Conservation (phyloP, 1,284 basidiomycete genomes). For the Earliella scabrosa region DNA sequence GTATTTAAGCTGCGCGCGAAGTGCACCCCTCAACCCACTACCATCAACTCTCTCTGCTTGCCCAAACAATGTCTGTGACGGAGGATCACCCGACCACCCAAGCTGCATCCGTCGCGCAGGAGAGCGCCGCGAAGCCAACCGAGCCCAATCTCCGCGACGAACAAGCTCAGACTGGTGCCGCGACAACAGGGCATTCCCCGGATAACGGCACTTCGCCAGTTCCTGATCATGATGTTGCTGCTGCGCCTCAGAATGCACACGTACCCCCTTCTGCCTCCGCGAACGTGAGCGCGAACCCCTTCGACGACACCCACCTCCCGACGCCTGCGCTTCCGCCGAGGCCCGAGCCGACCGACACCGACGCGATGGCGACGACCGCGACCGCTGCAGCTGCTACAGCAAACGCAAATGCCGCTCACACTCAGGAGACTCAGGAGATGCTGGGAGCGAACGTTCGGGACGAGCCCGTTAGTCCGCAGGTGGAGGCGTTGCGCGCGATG, state of each 20-base stretch:
- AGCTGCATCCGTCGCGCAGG: background rate
- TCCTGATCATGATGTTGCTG: background rate
- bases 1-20: slow-evolving; percentile 3
- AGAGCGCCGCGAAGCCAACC: slow-evolving; percentile 8
- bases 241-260: too few species aligned
- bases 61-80: slow-evolving; percentile 11
- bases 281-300: slow-evolving; percentile 5
- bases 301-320: slow-evolving; percentile 7
- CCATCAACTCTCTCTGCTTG: background rate
- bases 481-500: slow-evolving; percentile 65
- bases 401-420: background rate
- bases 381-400: background rate
- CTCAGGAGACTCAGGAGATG: background rate
- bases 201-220: background rate
- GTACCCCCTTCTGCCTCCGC: too few species aligned
- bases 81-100: slow-evolving; percentile 4
- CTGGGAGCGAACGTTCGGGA: background rate
- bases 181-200: background rate
- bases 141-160: slow-evolving; percentile 1
- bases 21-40: slow-evolving; percentile 1
- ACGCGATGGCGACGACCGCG: slow-evolving; percentile 8
- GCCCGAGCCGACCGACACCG: slow-evolving; percentile 9
- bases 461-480: slow-evolving; percentile 39
- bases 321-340: slow-evolving; percentile 28
- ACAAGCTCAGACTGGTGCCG: background rate